phyloP scores from a whole-genome alignment of 148 eudicot genomes.

The Vaccinium darrowii region DNA sequence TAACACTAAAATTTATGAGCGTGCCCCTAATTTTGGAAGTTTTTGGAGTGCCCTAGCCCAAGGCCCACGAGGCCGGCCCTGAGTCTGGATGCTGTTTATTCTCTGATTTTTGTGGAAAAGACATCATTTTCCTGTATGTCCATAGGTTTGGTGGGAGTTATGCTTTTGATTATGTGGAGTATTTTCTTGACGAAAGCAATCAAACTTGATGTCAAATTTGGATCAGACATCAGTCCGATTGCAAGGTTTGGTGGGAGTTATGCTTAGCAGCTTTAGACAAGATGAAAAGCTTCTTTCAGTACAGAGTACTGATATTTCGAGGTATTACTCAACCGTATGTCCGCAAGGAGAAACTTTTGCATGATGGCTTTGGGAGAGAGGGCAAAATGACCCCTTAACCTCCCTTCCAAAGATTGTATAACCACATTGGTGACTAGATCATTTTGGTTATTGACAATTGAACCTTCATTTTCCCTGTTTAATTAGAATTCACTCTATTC shows the following conservation, averaged over 20 bases:
- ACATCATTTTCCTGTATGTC: neutral
- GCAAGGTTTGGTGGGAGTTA: no score
- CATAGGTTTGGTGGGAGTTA: neutral
- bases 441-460: neutral
- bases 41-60: no score
- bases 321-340: neutral
- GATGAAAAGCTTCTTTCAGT: neutral
- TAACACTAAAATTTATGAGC: no score
- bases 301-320: neutral
- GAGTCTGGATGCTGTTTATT: neutral
- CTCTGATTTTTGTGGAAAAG: neutral
- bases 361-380: constrained; percentile 4
- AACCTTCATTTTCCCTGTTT: neutral
- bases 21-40: no score
- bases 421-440: neutral
- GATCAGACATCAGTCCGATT: no score
- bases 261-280: neutral
- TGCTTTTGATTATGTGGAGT: constrained; percentile 1
- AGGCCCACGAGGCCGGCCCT: no score
- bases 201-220: neutral
- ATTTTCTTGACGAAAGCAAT: neutral
- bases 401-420: neutral
- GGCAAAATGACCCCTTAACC: neutral
- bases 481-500: neutral
- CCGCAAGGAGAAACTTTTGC: neutral